Evolutionary conservation across 495 filamentous ascomycete species (phyloP), one percentile per base, ranked within the genome.

Genomic region (Hypoxylon fragiforme): DNA sequence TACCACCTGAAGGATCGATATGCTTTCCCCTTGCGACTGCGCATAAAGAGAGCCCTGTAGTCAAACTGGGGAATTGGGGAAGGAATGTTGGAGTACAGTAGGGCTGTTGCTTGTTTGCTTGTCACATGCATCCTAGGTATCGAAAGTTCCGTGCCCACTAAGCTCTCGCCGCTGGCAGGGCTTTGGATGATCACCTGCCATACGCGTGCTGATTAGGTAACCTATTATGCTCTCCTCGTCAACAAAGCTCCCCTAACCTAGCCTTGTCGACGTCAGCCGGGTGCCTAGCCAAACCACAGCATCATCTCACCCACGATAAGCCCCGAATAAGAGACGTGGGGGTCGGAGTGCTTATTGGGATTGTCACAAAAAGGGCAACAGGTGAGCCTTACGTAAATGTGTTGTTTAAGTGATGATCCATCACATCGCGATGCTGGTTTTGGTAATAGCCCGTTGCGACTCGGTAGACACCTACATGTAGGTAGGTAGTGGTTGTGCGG

Each of bases 181-280:
- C 21, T 26, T 7, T 34, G 40, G 50, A 43, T 20, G 50, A 60
- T 60, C 40, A 37, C 36, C 32, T 19, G 24, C 21, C 31, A 44
- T 45, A 39, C 44, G 3, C 5, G n/a, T 8, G 49, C 49, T 45
- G 15, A 22, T 20, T 34, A 3, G 6, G 31, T 26, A n/a, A n/a
- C n/a, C n/a, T n/a, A 44, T 15, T 28, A 4, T 4, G 24, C 9
- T 15, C 20, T 14, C 20, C 21, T 13, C 31, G 3, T 34, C 6
- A 34, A 13, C 31, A 7, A 13, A 12, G 5, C 31, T n/a, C 31
- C n/a, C n/a, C 12, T 7, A 3, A 4, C n/a, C n/a, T 21, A 42
- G 15, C 28, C 43, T 20, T 44, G 28, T 22, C 14, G 18, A 34
- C n/a, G 6, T 31, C 8, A 30, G 18, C 31, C 30, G 43, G 30